Evolutionary conservation across 192 early-diverging fungal genomes (phyloP).

Genomic region (Rhizophagus clarus): DNA sequence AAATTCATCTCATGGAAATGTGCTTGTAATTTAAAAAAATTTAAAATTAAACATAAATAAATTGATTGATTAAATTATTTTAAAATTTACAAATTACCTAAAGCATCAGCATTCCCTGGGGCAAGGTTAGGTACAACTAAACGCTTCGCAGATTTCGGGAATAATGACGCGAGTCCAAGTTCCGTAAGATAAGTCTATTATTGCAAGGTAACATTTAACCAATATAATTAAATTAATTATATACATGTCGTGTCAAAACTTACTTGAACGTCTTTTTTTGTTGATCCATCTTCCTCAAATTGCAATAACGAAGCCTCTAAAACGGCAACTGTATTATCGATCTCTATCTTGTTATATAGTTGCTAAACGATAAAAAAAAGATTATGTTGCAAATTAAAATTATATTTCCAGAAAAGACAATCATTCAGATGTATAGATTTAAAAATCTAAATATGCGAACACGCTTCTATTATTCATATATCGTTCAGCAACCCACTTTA

Average conservation of each 20-base stretch:
- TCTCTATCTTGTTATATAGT: slow-evolving; percentile 29
- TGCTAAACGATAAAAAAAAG: slow-evolving; percentile 16
- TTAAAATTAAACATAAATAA: neutral
- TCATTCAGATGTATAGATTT: neutral
- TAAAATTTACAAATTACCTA: neutral
- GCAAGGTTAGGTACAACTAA: slow-evolving; percentile 36
- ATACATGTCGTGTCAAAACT: neutral
- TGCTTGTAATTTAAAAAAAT: slow-evolving; percentile 33
- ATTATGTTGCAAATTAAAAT: neutral
- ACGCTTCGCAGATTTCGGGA: slow-evolving; percentile 45
- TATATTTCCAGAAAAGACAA: neutral
- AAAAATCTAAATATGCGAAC: neutral
- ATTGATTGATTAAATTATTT: neutral
- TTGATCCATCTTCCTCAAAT: slow-evolving; percentile 26
- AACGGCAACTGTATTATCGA: slow-evolving; percentile 10
- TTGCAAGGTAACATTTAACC: neutral
- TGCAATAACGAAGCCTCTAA: slow-evolving; percentile 8
- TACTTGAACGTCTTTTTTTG: slow-evolving; percentile 30
- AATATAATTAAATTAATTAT: neutral
- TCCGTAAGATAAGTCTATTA: slow-evolving; percentile 40
- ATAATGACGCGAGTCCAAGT: slow-evolving; percentile 41
- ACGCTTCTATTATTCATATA: neutral
- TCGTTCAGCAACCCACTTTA: neutral
- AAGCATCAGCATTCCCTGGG: slow-evolving; percentile 22
- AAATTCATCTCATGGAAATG: slow-evolving; percentile 46